Conservation (phyloP, 257 asterid species). For the Przewalskia tangutica region DNA sequence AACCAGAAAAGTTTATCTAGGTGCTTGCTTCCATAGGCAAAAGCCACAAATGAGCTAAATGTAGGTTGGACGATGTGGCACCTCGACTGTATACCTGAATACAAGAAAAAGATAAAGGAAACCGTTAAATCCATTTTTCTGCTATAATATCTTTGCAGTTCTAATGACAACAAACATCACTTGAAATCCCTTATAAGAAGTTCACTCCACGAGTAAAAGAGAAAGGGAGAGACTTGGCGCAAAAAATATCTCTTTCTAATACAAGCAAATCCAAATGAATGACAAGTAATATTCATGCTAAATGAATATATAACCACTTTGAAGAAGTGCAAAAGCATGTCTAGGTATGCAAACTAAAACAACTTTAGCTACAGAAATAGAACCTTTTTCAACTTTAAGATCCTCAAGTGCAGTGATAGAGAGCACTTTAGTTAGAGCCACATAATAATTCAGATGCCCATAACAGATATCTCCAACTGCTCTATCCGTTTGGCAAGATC, state of each 20-base stretch:
- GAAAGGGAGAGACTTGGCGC: background rate
- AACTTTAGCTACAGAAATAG: background rate
- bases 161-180: background rate
- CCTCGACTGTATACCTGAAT: background rate
- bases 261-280: background rate
- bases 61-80: background rate
- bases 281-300: background rate
- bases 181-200: background rate
- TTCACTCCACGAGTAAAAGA: background rate
- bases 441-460: conserved; percentile 35
- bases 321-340: background rate
- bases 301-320: background rate
- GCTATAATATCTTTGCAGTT: background rate
- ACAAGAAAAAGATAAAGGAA: background rate
- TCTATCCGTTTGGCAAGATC: conserved; percentile 81
- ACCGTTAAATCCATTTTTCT: background rate
- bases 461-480: conserved; percentile 67
- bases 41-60: background rate
- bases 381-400: background rate
- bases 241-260: background rate
- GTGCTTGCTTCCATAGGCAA: background rate
- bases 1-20: background rate
- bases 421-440: background rate
- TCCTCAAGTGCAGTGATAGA: background rate
- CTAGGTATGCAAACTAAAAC: background rate